phyloP scores from a whole-genome alignment of 345 rosid genomes.

The rapeseed (Brassica napus) region Da-Ae NC_063436.1:3703001-3703500 shows the following conservation, averaged over 20 bases:
- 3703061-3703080: not conserved
- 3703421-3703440: too few relatives aligned
- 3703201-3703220: not conserved
- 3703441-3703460: too few relatives aligned
- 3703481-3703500: not conserved
- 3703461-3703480: too few relatives aligned
- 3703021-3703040: not conserved
- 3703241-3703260: not conserved
- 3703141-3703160: not conserved
- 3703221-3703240: not conserved
- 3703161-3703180: not conserved
- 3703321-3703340: too few relatives aligned
- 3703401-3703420: not conserved
- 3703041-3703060: not conserved
- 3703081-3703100: not conserved
- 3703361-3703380: not conserved
- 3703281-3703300: too few relatives aligned
- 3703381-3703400: not conserved
- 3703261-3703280: not conserved
- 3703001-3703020: not conserved
- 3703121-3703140: not conserved
- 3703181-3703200: not conserved
- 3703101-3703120: not conserved
- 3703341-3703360: not conserved
- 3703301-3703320: not conserved